Conservation (phyloP, 495 filamentous ascomycete species). For the Podospora australis region DNA sequence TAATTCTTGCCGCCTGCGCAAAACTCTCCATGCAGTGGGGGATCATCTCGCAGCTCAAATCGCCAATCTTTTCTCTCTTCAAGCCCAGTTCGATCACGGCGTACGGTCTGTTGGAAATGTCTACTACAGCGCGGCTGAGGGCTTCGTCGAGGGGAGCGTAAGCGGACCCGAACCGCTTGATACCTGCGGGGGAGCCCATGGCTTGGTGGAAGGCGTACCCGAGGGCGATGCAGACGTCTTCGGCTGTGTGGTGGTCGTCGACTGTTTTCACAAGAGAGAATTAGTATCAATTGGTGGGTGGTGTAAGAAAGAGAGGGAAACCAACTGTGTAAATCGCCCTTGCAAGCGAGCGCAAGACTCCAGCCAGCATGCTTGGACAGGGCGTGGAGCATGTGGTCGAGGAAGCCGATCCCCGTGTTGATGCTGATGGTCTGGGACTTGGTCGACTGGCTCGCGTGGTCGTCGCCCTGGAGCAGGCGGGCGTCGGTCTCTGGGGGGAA, state of each 20-base stretch:
- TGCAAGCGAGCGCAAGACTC: conserved; percentile 73
- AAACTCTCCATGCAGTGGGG: conserved; percentile 93
- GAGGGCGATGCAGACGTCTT: conserved; percentile 90
- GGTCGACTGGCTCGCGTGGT: conserved; percentile 76
- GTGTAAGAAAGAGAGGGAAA: conserved; percentile 12
- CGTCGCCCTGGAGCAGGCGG: conserved; percentile 34
- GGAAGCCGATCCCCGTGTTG: conserved; percentile 93
- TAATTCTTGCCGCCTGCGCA: conserved; percentile 83
- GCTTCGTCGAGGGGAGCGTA: conserved; percentile 94
- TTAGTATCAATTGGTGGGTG: neutral
- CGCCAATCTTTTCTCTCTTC: conserved; percentile 84
- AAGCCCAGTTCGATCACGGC: conserved; percentile 74
- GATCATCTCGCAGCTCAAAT: conserved; percentile 92
- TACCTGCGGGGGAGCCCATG: conserved; percentile 66
- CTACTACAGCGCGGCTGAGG: conserved; percentile 86
- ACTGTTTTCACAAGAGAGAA: conserved; percentile 44
- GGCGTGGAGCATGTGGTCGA: conserved; percentile 98
- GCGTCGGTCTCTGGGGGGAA: conserved; percentile 56
- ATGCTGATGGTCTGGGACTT: conserved; percentile 78
- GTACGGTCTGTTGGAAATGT: conserved; percentile 86
- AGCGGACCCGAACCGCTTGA: conserved; percentile 83
- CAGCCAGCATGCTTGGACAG: conserved; percentile 92
- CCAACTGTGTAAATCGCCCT: conserved; percentile 86
- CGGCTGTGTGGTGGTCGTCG: conserved; percentile 97
- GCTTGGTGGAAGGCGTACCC: conserved; percentile 75